Base-by-base conservation (phyloP, 176 grass and related monocot genomes). In the Microstegium vimineum region DNA sequence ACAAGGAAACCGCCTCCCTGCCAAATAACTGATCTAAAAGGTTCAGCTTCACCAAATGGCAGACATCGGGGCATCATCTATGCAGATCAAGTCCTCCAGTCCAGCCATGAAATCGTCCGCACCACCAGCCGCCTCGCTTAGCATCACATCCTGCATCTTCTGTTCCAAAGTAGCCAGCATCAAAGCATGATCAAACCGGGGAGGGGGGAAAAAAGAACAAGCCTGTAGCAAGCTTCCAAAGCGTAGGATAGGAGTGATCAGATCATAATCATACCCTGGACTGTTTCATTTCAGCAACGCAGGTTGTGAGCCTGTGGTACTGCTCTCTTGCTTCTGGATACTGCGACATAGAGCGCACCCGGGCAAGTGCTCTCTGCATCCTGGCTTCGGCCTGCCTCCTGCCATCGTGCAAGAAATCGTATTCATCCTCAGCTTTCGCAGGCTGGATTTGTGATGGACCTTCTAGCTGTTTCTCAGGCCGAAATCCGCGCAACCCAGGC, bases 311-410 rank as follows among this genome's bases (percentile, higher is more conserved):
- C 69, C 94, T 90, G 15, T 85, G 73, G 69, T 97, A 97, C 51
- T 97, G 91, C 72, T 97, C 94, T 78, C 94, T 88, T 68, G 94
- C 91, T 89, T 97, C 94, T 47, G 91, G 89, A 71, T 97, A 93
- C 82, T 97, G 94, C 52, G 90, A 80, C 94, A 93, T 97, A 31
- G 94, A 97, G 52, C 75, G 92, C 7, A 97, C 94, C 31, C 91
- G 85, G 22, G 68, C 89, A 73, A 97, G 94, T 80, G 89, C 65
- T 85, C 75, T 93, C 51, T 97, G 78, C 33, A 97, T 45, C 73
- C 91, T 89, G 73, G 81, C 89, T 79, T 97, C 94, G 11, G 89
- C 86, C 86, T 97, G 94, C 38, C 79, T 97, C 75, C 91, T 91
- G 66, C 94, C 89, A 85, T 88, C 91, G 28, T 93, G 89, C 70